phyloP scores from a whole-genome alignment of 495 filamentous ascomycete genomes.

The Penicillium psychrofluorescens region DNA sequence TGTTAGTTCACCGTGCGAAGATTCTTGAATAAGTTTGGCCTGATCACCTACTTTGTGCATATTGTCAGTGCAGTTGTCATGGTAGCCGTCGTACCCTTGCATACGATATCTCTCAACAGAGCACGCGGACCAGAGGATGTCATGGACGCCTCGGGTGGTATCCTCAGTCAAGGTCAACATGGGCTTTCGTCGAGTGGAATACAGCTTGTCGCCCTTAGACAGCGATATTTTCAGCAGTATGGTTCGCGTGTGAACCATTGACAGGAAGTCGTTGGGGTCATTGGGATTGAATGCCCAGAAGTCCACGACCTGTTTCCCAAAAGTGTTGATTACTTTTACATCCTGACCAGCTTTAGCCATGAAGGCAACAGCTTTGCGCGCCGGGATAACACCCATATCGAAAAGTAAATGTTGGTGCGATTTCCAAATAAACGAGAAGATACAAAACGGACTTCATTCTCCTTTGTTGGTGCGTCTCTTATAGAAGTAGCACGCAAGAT shows the following conservation, averaged over 20 bases:
- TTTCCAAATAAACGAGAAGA: too few relatives aligned
- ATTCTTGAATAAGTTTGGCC: too few relatives aligned
- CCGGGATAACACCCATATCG: neutral
- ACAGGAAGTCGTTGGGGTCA: constrained; percentile 24
- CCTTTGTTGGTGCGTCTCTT: too few relatives aligned
- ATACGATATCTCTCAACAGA: constrained; percentile 27
- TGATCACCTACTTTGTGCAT: too few relatives aligned
- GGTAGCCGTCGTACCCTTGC: constrained; percentile 24
- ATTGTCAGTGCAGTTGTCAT: constrained; percentile 39
- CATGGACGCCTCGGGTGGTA: constrained; percentile 32
- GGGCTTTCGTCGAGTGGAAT: constrained; percentile 24
- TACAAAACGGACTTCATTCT: too few relatives aligned
- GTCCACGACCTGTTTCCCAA: constrained; percentile 46
- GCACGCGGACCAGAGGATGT: constrained; percentile 35
- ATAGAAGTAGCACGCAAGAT: too few relatives aligned
- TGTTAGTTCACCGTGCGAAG: too few relatives aligned
- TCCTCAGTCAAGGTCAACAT: constrained; percentile 31
- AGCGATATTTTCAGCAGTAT: constrained; percentile 19
- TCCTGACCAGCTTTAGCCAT: neutral
- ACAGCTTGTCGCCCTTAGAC: constrained; percentile 22
- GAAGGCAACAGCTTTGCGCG: neutral
- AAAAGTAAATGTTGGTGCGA: too few relatives aligned
- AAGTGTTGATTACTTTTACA: constrained; percentile 35
- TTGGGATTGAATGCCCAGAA: constrained; percentile 38
- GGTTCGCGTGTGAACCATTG: constrained; percentile 35